Percentiles rank a stretch among this genome's conserved stretches.
Conservation (phyloP, 805 yeast genomes). For the Yarrowia sp. region DNA sequence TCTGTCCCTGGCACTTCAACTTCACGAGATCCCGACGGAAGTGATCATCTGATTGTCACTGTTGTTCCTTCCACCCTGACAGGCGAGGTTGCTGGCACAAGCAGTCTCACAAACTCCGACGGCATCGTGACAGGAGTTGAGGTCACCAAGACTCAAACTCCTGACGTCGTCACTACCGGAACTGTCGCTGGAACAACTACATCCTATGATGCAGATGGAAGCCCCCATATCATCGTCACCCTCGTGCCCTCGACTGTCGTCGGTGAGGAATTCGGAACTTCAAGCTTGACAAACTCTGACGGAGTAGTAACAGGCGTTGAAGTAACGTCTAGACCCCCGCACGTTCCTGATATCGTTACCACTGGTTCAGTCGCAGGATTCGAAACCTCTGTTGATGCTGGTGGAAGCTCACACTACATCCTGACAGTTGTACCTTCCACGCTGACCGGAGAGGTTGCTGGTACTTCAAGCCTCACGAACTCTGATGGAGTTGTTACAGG, state of each 20-base stretch:
- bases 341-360: neutral
- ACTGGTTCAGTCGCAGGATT: neutral
- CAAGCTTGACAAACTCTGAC: too few relatives aligned
- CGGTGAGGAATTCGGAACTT: neutral
- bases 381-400: neutral
- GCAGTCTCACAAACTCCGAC: neutral
- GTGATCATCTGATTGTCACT: neutral
- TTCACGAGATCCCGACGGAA: neutral
- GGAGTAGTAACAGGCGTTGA: too few relatives aligned
- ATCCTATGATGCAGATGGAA: neutral
- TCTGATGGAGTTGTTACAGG: too few relatives aligned
- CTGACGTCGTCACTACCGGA: neutral
- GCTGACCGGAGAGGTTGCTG: neutral
- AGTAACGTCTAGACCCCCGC: too few relatives aligned
- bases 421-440: neutral
- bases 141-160: neutral
- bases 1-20: neutral
- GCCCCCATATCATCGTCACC: neutral
- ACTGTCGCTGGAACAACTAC: neutral
- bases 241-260: neutral
- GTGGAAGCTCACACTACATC: neutral
- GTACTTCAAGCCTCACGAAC: too few relatives aligned
- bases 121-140: neutral
- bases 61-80: neutral
- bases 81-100: neutral